Evolutionary conservation across 768 basidiomycete species (phyloP).

Genomic region (Leccinum truebloodii): DNA sequence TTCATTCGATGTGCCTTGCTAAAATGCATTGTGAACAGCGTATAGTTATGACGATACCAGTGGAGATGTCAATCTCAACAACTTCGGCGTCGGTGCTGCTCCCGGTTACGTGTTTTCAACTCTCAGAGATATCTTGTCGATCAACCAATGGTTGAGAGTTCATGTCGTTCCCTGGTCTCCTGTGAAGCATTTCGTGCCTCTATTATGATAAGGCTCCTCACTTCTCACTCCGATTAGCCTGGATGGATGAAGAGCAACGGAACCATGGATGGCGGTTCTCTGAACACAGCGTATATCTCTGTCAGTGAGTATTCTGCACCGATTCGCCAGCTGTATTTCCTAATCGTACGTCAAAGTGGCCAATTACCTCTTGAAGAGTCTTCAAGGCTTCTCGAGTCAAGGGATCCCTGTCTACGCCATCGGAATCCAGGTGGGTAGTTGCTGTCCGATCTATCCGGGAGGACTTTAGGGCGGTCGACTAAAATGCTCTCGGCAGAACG

Average conservation of each 20-base stretch:
- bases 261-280: conserved; percentile 66
- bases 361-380: conserved; percentile 67
- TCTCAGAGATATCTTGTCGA: conserved; percentile 59
- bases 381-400: conserved; percentile 66
- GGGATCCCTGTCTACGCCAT: conserved; percentile 66
- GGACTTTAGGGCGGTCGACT: background rate
- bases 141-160: conserved; percentile 54
- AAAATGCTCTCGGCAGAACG: conserved; percentile 41
- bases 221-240: conserved; percentile 44
- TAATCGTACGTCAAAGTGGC: conserved; percentile 48
- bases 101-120: conserved; percentile 67
- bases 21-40: conserved; percentile 33
- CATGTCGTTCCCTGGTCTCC: conserved; percentile 77
- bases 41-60: conserved; percentile 68
- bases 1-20: conserved; percentile 1
- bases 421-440: conserved; percentile 45
- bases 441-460: background rate
- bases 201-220: background rate
- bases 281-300: conserved; percentile 48
- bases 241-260: conserved; percentile 73
- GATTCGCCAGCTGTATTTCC: background rate
- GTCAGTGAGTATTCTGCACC: conserved; percentile 43
- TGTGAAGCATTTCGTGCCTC: conserved; percentile 39
- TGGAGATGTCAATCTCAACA: conserved; percentile 57
- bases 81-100: conserved; percentile 56